phyloP scores from a whole-genome alignment of 75 land plant genomes.

The Cupressus sempervirens region DNA sequence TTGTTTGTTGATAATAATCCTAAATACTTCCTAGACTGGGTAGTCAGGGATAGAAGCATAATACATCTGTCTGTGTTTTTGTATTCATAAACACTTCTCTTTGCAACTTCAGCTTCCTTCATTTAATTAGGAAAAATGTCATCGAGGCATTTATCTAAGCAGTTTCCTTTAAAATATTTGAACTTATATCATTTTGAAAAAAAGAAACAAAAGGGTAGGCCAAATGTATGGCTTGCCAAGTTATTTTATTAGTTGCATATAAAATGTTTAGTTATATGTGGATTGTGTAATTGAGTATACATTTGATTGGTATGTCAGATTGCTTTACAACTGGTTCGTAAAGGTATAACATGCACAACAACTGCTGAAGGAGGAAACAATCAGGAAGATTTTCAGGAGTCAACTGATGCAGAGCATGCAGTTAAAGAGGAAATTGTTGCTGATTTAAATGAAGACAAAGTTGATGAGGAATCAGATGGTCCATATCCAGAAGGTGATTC shows the following conservation, averaged over 20 bases:
- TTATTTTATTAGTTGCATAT: neutral
- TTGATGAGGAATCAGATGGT: neutral
- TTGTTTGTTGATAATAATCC: neutral
- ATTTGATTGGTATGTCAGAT: conserved; percentile 44
- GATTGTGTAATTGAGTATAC: neutral
- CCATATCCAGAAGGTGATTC: neutral
- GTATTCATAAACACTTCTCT: neutral
- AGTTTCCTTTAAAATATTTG: neutral
- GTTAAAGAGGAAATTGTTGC: neutral
- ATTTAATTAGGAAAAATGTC: neutral
- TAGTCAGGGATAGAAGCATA: neutral
- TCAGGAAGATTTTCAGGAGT: conserved; percentile 15
- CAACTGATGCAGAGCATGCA: neutral
- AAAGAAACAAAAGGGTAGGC: neutral
- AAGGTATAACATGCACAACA: conserved; percentile 33
- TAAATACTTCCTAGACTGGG: neutral
- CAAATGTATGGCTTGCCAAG: neutral
- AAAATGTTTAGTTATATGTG: neutral
- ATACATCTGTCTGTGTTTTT: neutral
- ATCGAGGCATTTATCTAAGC: neutral
- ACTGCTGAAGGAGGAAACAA: conserved; percentile 15
- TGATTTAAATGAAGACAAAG: neutral
- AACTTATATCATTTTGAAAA: neutral
- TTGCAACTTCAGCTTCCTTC: neutral
- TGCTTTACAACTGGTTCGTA: conserved; percentile 82